phyloP scores from a whole-genome alignment of 768 basidiomycete species.

The Tricholoma terreum region DNA sequence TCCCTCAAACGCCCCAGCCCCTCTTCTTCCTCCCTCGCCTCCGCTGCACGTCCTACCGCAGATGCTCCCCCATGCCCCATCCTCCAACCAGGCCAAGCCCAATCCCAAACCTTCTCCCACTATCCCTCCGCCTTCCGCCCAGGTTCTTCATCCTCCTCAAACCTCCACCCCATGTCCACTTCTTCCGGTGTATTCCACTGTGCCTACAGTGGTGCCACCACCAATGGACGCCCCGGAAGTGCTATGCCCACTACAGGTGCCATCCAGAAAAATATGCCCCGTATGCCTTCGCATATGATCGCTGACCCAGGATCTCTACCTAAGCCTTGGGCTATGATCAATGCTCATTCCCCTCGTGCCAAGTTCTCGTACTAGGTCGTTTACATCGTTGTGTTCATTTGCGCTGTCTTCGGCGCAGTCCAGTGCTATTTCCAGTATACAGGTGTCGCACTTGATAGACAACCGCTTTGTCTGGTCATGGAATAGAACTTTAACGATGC shows the following conservation, averaged over 20 bases:
- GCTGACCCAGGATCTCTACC: constrained; percentile 29
- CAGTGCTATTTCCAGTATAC: constrained; percentile 57
- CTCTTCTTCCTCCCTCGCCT: constrained; percentile 15
- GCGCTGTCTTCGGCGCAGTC: constrained; percentile 47
- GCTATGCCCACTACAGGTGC: constrained; percentile 8
- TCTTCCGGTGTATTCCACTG: background rate
- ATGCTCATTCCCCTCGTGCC: constrained; percentile 30
- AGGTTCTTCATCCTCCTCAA: background rate
- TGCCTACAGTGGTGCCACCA: background rate
- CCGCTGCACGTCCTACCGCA: background rate
- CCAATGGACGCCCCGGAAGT: background rate
- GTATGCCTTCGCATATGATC: constrained; percentile 40
- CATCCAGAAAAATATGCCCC: constrained; percentile 16
- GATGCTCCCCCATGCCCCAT: constrained; percentile 8
- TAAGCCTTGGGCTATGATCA: constrained; percentile 61
- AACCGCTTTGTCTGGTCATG: constrained; percentile 60
- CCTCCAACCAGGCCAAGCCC: constrained; percentile 12
- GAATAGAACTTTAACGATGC: constrained; percentile 71
- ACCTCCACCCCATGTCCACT: background rate
- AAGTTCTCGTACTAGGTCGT: constrained; percentile 56
- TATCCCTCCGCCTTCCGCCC: constrained; percentile 4
- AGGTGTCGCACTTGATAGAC: constrained; percentile 50
- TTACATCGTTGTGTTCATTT: constrained; percentile 52
- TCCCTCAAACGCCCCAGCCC: constrained; percentile 25
- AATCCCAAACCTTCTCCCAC: constrained; percentile 3